Evolutionary conservation across 306 rosid species (phyloP).

Genomic region (Lathyrus tuberosus): DNA sequence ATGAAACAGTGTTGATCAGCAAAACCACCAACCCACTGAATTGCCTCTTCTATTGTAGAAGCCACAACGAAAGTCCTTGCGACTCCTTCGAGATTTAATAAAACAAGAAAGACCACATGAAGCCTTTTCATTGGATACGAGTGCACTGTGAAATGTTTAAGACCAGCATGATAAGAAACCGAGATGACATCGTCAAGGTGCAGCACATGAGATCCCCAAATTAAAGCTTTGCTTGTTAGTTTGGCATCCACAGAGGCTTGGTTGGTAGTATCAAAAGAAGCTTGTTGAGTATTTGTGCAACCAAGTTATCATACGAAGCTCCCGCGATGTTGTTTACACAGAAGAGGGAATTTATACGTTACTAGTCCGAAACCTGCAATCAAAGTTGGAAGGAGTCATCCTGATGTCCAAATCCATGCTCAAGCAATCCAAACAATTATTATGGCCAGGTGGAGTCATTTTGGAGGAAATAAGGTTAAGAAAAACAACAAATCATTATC

Average conservation of each 20-base stretch:
- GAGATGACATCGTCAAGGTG: slow-evolving; percentile 83
- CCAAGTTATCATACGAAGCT: too few relatives aligned
- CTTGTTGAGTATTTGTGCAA: slow-evolving; percentile 52
- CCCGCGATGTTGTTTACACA: too few relatives aligned
- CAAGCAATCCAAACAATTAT: too few relatives aligned
- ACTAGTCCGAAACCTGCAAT: too few relatives aligned
- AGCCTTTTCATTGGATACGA: slow-evolving; percentile 77
- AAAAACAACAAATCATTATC: too few relatives aligned
- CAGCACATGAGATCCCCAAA: slow-evolving; percentile 83
- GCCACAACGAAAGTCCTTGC: slow-evolving; percentile 82
- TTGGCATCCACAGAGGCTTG: slow-evolving; percentile 73
- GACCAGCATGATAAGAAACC: slow-evolving; percentile 92
- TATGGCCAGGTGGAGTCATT: too few relatives aligned
- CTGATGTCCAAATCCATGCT: too few relatives aligned
- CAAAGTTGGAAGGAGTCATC: too few relatives aligned
- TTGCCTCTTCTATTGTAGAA: slow-evolving; percentile 81
- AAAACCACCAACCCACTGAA: slow-evolving; percentile 97
- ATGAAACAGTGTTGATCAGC: slow-evolving; percentile 95
- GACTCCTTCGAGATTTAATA: slow-evolving; percentile 66
- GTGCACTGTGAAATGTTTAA: slow-evolving; percentile 91
- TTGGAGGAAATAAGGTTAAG: too few relatives aligned
- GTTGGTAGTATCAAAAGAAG: slow-evolving; percentile 47
- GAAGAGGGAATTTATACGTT: too few relatives aligned
- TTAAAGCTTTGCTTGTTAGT: slow-evolving; percentile 85
- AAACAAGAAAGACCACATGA: slow-evolving; percentile 83